Percentiles rank a stretch among this genome's conserved stretches.
Evolutionary conservation across 768 basidiomycete species (phyloP).

Genomic region (Leucogyrophana mollusca): DNA sequence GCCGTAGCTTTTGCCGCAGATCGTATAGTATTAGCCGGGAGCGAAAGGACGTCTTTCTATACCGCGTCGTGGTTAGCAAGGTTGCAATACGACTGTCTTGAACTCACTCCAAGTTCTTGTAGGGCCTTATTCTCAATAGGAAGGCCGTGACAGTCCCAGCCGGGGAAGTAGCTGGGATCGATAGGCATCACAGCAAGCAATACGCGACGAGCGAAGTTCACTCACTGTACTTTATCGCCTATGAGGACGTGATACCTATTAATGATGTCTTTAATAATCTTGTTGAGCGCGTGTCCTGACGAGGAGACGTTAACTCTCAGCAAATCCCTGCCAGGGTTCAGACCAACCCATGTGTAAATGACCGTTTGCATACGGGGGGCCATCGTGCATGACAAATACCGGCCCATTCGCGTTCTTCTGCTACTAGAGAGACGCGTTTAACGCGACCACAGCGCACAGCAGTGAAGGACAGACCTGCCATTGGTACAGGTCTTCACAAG

Average conservation of each 20-base stretch:
- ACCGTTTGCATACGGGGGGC: constrained; percentile 97
- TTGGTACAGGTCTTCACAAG: constrained; percentile 71
- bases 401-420: constrained; percentile 63
- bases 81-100: background rate
- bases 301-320: background rate
- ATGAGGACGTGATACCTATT: constrained; percentile 81
- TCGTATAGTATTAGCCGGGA: constrained; percentile 65
- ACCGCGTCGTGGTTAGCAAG: background rate
- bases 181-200: constrained; percentile 2
- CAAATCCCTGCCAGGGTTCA: background rate
- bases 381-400: constrained; percentile 88
- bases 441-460: background rate
- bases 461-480: constrained; percentile 61
- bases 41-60: constrained; percentile 54
- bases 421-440: constrained; percentile 35
- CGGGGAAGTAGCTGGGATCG: constrained; percentile 78
- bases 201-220: too few species aligned
- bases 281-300: constrained; percentile 92
- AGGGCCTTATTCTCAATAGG: constrained; percentile 96
- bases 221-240: constrained; percentile 82
- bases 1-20: constrained; percentile 72
- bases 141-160: constrained; percentile 98
- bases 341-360: constrained; percentile 86
- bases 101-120: constrained; percentile 63
- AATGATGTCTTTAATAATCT: constrained; percentile 94